Evolutionary conservation across 2,329 filamentous ascomycete genomes (phyloP).

Genomic region (Apiospora sp.): DNA sequence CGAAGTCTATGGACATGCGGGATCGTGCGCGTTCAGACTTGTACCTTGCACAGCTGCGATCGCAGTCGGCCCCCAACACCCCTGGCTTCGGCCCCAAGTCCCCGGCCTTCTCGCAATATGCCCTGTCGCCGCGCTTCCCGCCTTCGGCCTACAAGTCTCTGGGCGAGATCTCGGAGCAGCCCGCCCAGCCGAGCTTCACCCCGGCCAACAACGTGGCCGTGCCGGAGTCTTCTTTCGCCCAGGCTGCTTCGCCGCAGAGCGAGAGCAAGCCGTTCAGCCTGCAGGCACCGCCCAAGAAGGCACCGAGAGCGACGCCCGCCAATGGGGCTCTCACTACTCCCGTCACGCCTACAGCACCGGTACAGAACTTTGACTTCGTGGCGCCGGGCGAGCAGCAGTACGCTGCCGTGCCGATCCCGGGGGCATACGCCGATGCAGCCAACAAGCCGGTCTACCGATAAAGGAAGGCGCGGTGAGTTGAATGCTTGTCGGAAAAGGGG

Average conservation of each 20-base stretch:
- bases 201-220: slow-evolving; percentile 65
- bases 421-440: slow-evolving; percentile 70
- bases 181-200: slow-evolving; percentile 55
- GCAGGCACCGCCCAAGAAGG: slow-evolving; percentile 81
- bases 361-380: slow-evolving; percentile 53
- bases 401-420: slow-evolving; percentile 86
- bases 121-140: slow-evolving; percentile 68
- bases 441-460: slow-evolving; percentile 29
- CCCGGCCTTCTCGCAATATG: slow-evolving; percentile 61
- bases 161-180: slow-evolving; percentile 50
- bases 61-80: slow-evolving; percentile 93
- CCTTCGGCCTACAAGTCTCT: slow-evolving; percentile 63
- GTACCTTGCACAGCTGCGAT: slow-evolving; percentile 85
- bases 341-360: slow-evolving; percentile 48
- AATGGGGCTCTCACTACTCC: slow-evolving; percentile 68
- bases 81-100: slow-evolving; percentile 83
- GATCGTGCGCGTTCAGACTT: slow-evolving; percentile 94
- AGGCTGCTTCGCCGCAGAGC: slow-evolving; percentile 40
- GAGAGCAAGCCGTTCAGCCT: slow-evolving; percentile 77
- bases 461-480: neutral
- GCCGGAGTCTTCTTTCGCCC: slow-evolving; percentile 68
- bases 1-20: slow-evolving; percentile 95
- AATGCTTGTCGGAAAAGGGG: neutral
- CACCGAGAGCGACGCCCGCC: slow-evolving; percentile 77
- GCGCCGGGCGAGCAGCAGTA: slow-evolving; percentile 86